Base-by-base conservation (phyloP, 2,329 filamentous ascomycete genomes). In the Fusarium lateritium region DNA sequence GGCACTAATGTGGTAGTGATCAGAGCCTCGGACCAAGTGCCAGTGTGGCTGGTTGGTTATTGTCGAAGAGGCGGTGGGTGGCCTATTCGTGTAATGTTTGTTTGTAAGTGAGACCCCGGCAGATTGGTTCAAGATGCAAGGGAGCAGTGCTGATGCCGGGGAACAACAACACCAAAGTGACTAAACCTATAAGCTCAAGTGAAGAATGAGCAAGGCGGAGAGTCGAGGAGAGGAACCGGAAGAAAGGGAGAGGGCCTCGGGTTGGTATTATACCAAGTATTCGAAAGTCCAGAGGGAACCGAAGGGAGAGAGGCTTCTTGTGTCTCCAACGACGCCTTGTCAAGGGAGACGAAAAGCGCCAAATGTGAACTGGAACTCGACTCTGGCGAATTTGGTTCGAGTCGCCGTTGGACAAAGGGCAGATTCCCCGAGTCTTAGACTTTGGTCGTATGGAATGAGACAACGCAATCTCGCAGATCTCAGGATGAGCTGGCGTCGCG, bases 381-480 rank as follows among this genome's bases (percentile, higher is more conserved):
- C 22, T 44, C 31, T 52, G 46, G 65, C 65, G 46, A 62, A 62
- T 51, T 50, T 62, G 60, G 33, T 45, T 56, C 45, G 45, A 45
- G 39, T 65, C 17, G 38, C 22, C 44, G 44, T 57, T 50, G 36
- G 62, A 65, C 59, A 43, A 56, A 64, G 61, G 56, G 45, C 45
- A 64, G 36, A 50, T 45, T 58, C 42, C 31, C 19, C 57, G 49
- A 53, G 62, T 70, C 66, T 67, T 47, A 68, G 64, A 71, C 54
- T 54, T 54, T 45, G 22, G 44, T 42, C 39, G 26, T 8, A 24
- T 44, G 21, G 36, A 40, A 53, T 71, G 55, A 70, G 67, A 71
- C 67, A 70, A 43, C n/a, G 64, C 42, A 70, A 71, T 70, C 60
- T 70, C 52, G 40, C 40, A 38, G 57, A 68, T 54, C 38, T 56